A percentile compares a stretch with the other conserved stretches of the same genome.
Evolutionary conservation across 768 basidiomycete genomes (phyloP).

Genomic region (Lactifluus pinguis): DNA sequence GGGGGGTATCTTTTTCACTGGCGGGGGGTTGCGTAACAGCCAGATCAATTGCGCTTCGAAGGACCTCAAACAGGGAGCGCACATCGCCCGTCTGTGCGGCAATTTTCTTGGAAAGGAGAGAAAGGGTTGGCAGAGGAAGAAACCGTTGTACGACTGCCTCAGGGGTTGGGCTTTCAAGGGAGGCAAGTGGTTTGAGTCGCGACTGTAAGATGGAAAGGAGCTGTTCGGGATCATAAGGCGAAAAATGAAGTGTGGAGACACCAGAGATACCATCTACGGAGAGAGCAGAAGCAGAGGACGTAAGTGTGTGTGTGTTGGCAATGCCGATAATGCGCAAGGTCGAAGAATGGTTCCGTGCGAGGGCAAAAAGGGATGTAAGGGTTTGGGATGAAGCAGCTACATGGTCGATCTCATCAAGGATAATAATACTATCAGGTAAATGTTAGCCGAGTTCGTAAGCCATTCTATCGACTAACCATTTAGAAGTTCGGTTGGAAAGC

Average conservation of each 20-base stretch:
- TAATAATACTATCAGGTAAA: constrained; percentile 44
- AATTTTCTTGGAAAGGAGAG: constrained; percentile 69
- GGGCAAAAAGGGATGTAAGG: constrained; percentile 55
- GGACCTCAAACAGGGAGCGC: constrained; percentile 67
- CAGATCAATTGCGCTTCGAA: constrained; percentile 70
- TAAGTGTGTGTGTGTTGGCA: constrained; percentile 83
- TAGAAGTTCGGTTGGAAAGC: constrained; percentile 35
- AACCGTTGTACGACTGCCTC: constrained; percentile 37
- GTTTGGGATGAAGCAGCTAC: constrained; percentile 52
- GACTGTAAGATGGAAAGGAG: constrained; percentile 59
- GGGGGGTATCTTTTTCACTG: constrained; percentile 24
- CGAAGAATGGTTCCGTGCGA: constrained; percentile 46
- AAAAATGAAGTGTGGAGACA: constrained; percentile 66
- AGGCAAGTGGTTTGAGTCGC: constrained; percentile 47
- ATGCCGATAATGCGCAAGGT: constrained; percentile 70
- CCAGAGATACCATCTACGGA: constrained; percentile 24
- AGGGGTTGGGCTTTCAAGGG: constrained; percentile 18
- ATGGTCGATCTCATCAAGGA: constrained; percentile 86
- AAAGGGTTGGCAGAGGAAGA: constrained; percentile 54
- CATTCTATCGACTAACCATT: constrained; percentile 38
- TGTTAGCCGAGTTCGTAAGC: constrained; percentile 15
- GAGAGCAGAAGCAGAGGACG: constrained; percentile 38
- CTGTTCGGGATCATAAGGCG: constrained; percentile 67
- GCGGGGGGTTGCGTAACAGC: constrained; percentile 26
- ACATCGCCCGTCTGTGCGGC: constrained; percentile 81